These are phyloP conservation scores for Epichloe brachyelytri DNA, from an alignment of 2,329 filamentous ascomycete genomes.

Conservation along the genomic window DNA sequence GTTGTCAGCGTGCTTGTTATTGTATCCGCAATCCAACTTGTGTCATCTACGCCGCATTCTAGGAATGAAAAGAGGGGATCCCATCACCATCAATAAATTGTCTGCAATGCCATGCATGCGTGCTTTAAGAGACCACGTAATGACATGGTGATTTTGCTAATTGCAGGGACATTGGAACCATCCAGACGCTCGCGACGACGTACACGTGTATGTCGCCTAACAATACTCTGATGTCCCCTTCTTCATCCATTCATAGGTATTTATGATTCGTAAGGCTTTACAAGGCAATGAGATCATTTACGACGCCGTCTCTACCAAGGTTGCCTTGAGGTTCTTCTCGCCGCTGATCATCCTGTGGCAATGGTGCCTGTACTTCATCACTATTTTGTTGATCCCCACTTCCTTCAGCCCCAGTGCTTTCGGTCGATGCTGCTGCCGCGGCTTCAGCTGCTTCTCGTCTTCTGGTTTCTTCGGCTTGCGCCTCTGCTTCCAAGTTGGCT, in stretches of 20 bases:
- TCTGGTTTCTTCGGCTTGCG: conserved; percentile 28
- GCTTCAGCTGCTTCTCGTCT: conserved; percentile 26
- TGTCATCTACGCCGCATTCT: background rate
- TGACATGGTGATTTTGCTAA: background rate
- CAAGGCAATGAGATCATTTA: conserved; percentile 5
- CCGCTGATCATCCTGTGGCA: background rate
- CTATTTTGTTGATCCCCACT: background rate
- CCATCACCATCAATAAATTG: background rate
- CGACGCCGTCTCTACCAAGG: background rate
- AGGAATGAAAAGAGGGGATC: background rate
- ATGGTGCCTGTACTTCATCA: conserved; percentile 2
- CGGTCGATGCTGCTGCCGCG: conserved; percentile 9
- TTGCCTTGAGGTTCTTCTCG: background rate
- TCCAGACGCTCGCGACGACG: background rate
- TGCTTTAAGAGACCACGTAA: background rate
- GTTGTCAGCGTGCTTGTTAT: background rate
- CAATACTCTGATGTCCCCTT: background rate
- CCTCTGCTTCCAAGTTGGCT: conserved; percentile 40
- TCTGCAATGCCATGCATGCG: background rate
- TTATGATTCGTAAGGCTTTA: background rate
- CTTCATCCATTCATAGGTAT: background rate
- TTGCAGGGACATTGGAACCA: background rate
- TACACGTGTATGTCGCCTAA: background rate
- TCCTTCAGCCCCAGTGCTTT: conserved; percentile 1
- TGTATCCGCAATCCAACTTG: background rate